A percentile compares a stretch with the other conserved stretches of the same genome.
Evolutionary conservation across 352 stramenopile genomes (phyloP).

Genomic region (Blastocystis sp.): DNA sequence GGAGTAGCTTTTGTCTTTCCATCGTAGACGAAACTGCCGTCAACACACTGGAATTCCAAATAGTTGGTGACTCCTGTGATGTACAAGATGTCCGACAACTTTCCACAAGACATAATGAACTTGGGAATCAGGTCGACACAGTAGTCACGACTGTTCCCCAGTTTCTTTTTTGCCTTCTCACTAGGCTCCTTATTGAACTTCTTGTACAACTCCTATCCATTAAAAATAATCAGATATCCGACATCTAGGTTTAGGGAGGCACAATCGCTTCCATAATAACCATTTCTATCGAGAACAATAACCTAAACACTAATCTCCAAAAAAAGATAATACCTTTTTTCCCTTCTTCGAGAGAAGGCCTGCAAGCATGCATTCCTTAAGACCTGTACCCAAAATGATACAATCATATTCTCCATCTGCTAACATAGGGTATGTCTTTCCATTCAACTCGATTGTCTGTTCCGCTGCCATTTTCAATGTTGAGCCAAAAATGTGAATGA

Average conservation of each 20-base stretch:
- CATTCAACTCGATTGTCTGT: constrained; percentile 44
- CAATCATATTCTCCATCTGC: constrained; percentile 98
- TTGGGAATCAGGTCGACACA: constrained; percentile 99
- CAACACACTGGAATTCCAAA: constrained; percentile 97
- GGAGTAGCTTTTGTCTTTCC: constrained; percentile 75
- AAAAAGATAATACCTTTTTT: constrained; percentile 73
- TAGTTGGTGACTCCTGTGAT: constrained; percentile 96
- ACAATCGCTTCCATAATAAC: constrained; percentile 96
- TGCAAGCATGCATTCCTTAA: constrained; percentile 99
- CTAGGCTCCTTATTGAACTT: constrained; percentile 72
- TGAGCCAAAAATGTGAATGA: background rate
- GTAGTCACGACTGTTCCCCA: constrained; percentile 95
- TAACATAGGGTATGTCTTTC: constrained; percentile 68
- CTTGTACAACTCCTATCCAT: constrained; percentile 78
- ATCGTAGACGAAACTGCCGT: constrained; percentile 96
- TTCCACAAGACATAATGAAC: constrained; percentile 99
- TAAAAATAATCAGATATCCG: constrained; percentile 75
- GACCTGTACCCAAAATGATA: constrained; percentile 95
- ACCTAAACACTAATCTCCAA: background rate
- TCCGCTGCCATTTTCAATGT: background rate
- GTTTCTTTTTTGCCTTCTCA: constrained; percentile 70
- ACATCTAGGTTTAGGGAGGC: constrained; percentile 68
- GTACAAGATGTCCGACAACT: constrained; percentile 96
- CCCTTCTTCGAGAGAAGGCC: constrained; percentile 87
- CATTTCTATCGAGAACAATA: constrained; percentile 93